Conservation (phyloP, 805 yeast genomes). For the Candida coquimbonensis region DNA sequence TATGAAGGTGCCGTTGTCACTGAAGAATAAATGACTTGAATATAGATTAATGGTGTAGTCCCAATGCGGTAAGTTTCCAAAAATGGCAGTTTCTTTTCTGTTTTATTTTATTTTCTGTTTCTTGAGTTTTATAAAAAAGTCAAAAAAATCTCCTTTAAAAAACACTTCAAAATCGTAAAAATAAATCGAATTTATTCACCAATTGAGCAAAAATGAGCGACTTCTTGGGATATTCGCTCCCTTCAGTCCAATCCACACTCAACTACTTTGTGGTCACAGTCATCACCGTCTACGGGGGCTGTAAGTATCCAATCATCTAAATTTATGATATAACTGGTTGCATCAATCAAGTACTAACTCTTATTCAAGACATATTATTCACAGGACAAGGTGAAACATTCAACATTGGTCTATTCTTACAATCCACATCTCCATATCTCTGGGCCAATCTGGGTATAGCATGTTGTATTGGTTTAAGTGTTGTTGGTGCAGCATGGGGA, state of each 20-base stretch:
- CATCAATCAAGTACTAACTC: neutral
- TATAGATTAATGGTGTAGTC: neutral
- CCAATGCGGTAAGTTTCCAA: neutral
- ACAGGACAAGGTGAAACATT: slow-evolving; percentile 89
- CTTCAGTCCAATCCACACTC: slow-evolving; percentile 14
- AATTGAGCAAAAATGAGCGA: slow-evolving; percentile 11
- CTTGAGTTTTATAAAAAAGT: too few relatives aligned
- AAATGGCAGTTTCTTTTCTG: neutral
- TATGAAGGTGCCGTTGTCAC: slow-evolving; percentile 74
- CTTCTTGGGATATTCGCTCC: slow-evolving; percentile 9
- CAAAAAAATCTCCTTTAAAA: neutral
- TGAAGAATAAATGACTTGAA: neutral
- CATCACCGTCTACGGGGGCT: slow-evolving; percentile 19
- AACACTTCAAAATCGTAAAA: too few relatives aligned
- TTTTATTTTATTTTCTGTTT: neutral
- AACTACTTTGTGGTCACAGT: slow-evolving; percentile 14
- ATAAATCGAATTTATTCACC: neutral
- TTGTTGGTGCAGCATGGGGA: slow-evolving; percentile 99
- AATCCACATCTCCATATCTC: slow-evolving; percentile 86
- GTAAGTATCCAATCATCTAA: slow-evolving; percentile 13
- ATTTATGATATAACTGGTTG: neutral
- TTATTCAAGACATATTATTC: slow-evolving; percentile 42
- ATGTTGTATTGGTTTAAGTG: slow-evolving; percentile 87
- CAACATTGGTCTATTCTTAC: slow-evolving; percentile 83
- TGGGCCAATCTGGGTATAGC: slow-evolving; percentile 94